Evolutionary conservation across 2,329 filamentous ascomycete genomes (phyloP), one percentile per base, ranked within the genome.

Genomic region (Cladosporium cucumerinum): DNA sequence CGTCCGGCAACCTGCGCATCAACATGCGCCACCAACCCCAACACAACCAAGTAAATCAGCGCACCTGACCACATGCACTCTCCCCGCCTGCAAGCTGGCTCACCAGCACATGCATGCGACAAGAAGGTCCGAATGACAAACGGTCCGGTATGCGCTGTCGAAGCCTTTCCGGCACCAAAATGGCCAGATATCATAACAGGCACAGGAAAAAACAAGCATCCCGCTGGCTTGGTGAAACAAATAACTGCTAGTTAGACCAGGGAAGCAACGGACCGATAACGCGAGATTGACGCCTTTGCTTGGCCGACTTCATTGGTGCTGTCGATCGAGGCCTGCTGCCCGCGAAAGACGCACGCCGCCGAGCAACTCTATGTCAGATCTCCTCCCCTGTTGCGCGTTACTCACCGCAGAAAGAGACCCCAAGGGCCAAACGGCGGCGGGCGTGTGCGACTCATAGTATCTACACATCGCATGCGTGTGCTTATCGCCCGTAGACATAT

Each of bases 291-390:
- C 51, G 26, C 51, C 26, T 30, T 30, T 54, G 26, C 51, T 54
- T 54, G 51, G 51, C 51, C 26, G 51, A 54, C 51, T 21, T 46
- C 39, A 46, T 46, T 46, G 39, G 39, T 46, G 39, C 26, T 54
- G 51, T 32, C 26, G 51, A 54, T 54, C 51, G 51, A 54, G 51
- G 10, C 36, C 32, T 34, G 26, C 25, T 18, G 16, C 25, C 25
- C 34, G 34, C 16, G 34, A 39, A 16, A 39, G 34, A 52, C 25
- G 26, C 23, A 11, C 25, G 26, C 46, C 59, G 59, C 59, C 59
- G 59, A 52, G 59, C 30, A 39, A 52, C 46, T 36, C 30, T 51
- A 61, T 61, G 59, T 61, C 59, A 61, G 46, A 52, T 61, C 59
- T 30, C 48, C 39, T 46, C 39, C 39, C 39, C 39, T 46, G 39